These are phyloP conservation scores for Niveomyces coronatus DNA, from an alignment of 2,329 filamentous ascomycete species.

Conservation along the genomic window DNA sequence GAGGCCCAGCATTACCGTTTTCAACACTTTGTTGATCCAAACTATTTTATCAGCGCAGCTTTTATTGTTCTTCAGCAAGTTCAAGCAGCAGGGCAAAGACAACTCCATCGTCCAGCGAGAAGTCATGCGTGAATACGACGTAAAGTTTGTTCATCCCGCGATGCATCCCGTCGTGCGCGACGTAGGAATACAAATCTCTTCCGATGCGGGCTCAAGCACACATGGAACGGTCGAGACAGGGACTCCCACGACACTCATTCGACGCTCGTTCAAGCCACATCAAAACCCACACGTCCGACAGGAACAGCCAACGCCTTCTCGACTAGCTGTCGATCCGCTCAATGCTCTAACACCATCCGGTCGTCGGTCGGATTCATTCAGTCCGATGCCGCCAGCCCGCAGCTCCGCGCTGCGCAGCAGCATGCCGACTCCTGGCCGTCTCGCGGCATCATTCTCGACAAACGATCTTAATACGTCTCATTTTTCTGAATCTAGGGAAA, in stretches of 20 bases:
- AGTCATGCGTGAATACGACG: constrained; percentile 91
- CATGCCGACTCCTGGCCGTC: constrained; percentile 21
- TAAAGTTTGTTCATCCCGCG: constrained; percentile 85
- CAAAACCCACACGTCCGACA: constrained; percentile 74
- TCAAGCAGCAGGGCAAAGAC: constrained; percentile 79
- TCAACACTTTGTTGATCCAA: constrained; percentile 71
- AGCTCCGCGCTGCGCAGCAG: constrained; percentile 23
- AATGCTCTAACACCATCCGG: constrained; percentile 34
- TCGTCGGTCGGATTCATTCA: constrained; percentile 26
- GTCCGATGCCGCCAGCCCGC: constrained; percentile 19
- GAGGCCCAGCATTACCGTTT: constrained; percentile 74
- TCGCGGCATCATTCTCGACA: constrained; percentile 19
- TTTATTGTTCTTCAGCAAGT: constrained; percentile 59
- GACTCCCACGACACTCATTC: constrained; percentile 52
- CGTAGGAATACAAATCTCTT: constrained; percentile 70
- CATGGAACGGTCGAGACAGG: constrained; percentile 37
- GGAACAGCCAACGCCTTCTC: constrained; percentile 33
- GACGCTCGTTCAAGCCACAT: constrained; percentile 68
- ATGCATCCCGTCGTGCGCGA: constrained; percentile 69
- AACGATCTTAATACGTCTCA: constrained; percentile 4
- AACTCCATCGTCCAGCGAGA: constrained; percentile 76
- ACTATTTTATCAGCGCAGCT: constrained; percentile 68
- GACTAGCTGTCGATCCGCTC: constrained; percentile 28
- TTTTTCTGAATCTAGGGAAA: constrained; percentile 16
- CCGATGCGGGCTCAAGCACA: constrained; percentile 30